Evolutionary conservation across 2,329 filamentous ascomycete species (phyloP), one percentile per base, ranked within the genome.

Genomic region (Ophiocordyceps polyrhachis-furcata): DNA sequence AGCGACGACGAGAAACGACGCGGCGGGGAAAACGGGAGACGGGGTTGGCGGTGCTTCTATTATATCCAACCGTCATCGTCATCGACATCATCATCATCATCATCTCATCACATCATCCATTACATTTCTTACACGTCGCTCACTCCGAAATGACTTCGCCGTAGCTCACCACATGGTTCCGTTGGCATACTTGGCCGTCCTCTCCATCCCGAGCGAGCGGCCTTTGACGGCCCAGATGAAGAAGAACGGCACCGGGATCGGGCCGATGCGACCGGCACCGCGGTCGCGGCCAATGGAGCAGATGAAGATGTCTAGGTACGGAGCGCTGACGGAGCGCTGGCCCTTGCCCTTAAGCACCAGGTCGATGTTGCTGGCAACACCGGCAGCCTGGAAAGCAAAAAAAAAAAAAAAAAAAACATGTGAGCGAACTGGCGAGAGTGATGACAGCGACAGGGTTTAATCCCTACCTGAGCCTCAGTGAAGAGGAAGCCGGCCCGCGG

Each of bases 401-500:
- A 6, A 17, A 37, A n/a, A 32, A 21, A 3, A 40, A 6, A 17
- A 37, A n/a, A n/a, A n/a, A n/a, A n/a, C n/a, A n/a, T 2, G 12
- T 14, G 14, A 19, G 35, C 17, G 5, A 43, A n/a, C n/a, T 20
- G 31, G 41, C 31, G 25, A 20, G 29, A 8, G 19, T 9, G 29
- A 5, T 17, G 29, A 17, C 13, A 11, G 1, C 28, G 17, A 38
- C 19, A 9, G 28, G 32, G 4, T 20, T 20, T 12, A 15, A 19
- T 17, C 52, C 61, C 53, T 46, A 66, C 65, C 55, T 74, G 71
- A 50, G 71, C 71, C 46, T 73, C 76, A 0, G 75, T 74, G 46
- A 73, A 66, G 59, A 79, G 70, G 53, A 77, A 78, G 1, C 73
- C 73, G 6, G 73, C 67, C 21, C 65, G 61, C 20, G 71, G 70